phyloP scores from a whole-genome alignment of 139 green algal species.

The Micractinium conductrix region DNA sequence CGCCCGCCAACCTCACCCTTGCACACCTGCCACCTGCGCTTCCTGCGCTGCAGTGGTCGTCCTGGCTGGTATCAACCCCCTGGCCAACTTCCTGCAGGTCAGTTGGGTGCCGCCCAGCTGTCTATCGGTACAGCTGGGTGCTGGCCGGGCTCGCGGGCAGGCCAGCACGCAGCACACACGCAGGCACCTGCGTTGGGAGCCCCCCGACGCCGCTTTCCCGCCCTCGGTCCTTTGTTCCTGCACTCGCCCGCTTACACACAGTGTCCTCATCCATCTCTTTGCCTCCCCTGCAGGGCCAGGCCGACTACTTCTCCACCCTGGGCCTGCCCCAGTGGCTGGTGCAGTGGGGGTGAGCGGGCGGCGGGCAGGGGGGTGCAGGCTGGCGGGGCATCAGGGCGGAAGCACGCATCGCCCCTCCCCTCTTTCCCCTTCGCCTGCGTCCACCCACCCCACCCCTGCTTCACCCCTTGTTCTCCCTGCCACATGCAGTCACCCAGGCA shows the following conservation, averaged over 20 bases:
- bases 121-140: too few species aligned
- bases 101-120: not conserved
- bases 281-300: constrained; percentile 42
- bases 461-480: not conserved
- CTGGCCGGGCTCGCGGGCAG: too few species aligned
- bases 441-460: not conserved
- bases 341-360: constrained; percentile 11
- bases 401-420: not conserved
- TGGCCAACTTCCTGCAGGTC: constrained; percentile 29
- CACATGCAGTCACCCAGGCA: constrained; percentile 68
- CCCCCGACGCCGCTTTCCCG: too few species aligned
- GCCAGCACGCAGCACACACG: not conserved
- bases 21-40: not conserved
- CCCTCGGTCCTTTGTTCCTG: not conserved
- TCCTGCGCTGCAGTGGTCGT: constrained; percentile 22
- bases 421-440: not conserved
- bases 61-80: constrained; percentile 40
- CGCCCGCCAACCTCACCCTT: not conserved
- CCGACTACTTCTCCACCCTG: constrained; percentile 62
- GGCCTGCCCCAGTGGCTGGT: constrained; percentile 51
- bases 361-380: too few species aligned
- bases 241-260: not conserved
- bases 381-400: too few species aligned
- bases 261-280: not conserved
- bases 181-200: not conserved